Evolutionary conservation across 1,139 yeast species (phyloP), one percentile per base, ranked within the genome.

Genomic region (Taphrina pruni): DNA sequence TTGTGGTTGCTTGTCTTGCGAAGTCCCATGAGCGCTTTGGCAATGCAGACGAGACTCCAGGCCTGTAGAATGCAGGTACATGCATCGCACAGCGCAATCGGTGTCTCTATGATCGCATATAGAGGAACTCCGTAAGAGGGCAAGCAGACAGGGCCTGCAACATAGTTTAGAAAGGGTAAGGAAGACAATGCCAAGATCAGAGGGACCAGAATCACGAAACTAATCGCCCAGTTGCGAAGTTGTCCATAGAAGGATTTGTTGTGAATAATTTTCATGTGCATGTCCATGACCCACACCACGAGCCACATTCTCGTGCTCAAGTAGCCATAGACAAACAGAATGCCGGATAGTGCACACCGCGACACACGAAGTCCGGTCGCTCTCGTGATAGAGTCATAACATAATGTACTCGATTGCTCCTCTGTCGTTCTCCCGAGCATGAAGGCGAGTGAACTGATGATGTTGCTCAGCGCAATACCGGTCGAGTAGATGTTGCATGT

Each of bases 331-430:
- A 55, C 56, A 26, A 64, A 20, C n/a, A 64, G 32, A 12, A 64
- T 9, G 46, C 67, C 67, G 6, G 61, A 55, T 7, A 64, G 36
- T 9, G 60, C 55, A 20, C 67, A 64, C 9, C 67, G 67, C 2
- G 67, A 26, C 8, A 64, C 67, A 32, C 52, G 61, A 32, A 55
- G 48, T 3, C 55, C 67, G 7, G 51, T 39, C 8, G 67, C 67
- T 12, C 61, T 20, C 14, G 67, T 64, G 54, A 55, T 48, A 6
- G 43, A n/a, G 41, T 64, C 61, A 61, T 48, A 45, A 17, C 67
- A 64, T 20, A 26, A 14, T 17, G 61, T 48, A 21, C 20, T 35
- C 7, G 41, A 14, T 26, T 12, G 52, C 7, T 55, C 7, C n/a
- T 64, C 61, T 26, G 46, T n/a, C 0, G 51, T 48, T 12, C 43